Evolutionary conservation across 148 eudicot species (phyloP).

Genomic region (Rhododendron ferrugineum): DNA sequence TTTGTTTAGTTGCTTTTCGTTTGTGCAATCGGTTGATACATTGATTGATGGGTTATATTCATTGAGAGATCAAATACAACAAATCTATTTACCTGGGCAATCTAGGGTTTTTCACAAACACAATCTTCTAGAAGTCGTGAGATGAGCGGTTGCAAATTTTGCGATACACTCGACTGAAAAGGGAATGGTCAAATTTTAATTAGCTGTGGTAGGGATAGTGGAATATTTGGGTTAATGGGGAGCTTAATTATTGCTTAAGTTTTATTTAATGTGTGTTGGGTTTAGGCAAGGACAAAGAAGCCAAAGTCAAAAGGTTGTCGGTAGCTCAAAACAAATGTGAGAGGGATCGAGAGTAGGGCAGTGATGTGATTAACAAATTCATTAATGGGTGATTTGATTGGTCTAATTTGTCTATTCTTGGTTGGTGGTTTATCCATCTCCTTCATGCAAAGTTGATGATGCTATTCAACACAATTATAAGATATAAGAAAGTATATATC

Average conservation of each 20-base stretch:
- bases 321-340: not conserved
- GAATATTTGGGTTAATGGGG: not conserved
- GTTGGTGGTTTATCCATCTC: not conserved
- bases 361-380: not conserved
- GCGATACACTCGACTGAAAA: not conserved
- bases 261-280: not conserved
- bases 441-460: slow-evolving; percentile 8
- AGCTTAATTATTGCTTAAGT: not conserved
- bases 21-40: not conserved
- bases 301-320: slow-evolving; percentile 3
- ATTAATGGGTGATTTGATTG: not conserved
- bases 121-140: not conserved
- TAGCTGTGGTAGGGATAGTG: not conserved
- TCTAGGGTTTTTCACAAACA: not conserved
- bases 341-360: not conserved
- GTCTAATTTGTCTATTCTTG: not conserved
- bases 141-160: not conserved
- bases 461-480: not conserved
- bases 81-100: no score
- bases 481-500: not conserved
- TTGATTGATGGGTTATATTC: no score
- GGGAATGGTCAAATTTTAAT: not conserved
- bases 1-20: no score
- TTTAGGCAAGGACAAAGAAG: not conserved
- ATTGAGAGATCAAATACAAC: not conserved